Evolutionary conservation across 768 basidiomycete genomes (phyloP), one percentile per base, ranked within the genome.

Genomic region (Baorangia bicolor): DNA sequence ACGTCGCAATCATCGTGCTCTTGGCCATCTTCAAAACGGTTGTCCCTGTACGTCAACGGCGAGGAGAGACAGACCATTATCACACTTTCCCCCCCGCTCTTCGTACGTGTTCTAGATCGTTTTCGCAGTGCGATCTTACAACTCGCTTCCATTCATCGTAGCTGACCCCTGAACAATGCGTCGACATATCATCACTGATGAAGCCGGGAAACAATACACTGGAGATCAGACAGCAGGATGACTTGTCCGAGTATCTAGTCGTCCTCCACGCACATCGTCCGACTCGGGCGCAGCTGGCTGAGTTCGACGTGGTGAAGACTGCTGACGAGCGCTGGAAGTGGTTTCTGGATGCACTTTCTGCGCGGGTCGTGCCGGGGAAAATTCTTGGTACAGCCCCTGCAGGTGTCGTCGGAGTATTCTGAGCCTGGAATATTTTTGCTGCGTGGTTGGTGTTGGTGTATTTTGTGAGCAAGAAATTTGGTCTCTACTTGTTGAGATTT

Each of bases 121-220:
- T 56, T 37, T 18, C 30, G 43, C 18, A 27, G 44, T 49, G 21
- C 13, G 34, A 23, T 44, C 27, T 10, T 20, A 42, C 25, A 13
- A 37, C 14, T 7, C 6, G 5, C 25, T 27, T 30, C 41, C 41
- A 47, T 30, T 21, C 8, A 27, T 30, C 31, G 23, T 61, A 84
- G 83, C 56, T 77, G 25, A 79, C 77, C 8, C 71, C 78, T 1
- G 76, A 84, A 42, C 75, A 73, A 55, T 69, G 79, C 18, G 74
- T 85, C 21, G 84, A 86, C 57, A 44, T 86, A 12, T 81, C 82
- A 2, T 71, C 73, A 18, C 76, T 80, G 50, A 56, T 81, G 23
- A 62, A 55, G 18, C 37, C 48, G 0, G 83, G 82, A 20, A 40
- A 63, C 10, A 84, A 84, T 58, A 67, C 51, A 1, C 62, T 85